Base-by-base conservation (phyloP, 805 yeast genomes). In the Wickerhamiella nectarea region DNA sequence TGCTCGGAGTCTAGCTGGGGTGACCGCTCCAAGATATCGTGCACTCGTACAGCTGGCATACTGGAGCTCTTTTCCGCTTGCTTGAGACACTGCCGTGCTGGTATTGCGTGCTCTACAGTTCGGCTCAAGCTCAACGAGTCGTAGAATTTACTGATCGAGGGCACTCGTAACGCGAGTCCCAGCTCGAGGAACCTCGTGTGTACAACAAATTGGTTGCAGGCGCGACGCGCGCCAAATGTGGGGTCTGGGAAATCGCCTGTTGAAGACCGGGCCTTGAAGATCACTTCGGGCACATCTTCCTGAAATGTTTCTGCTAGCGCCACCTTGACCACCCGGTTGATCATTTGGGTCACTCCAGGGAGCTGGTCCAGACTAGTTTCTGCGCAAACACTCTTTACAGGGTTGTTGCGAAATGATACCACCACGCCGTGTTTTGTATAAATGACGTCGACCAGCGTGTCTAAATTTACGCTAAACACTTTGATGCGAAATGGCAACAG, bases 261-360 rank as follows among this genome's bases (percentile, higher is more conserved):
- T 3, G 56, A 50, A 31, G 46, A 52, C 18, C 57, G 52, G 39
- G 52, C 44, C 28, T 56, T 48, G 52, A 59, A 56, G 17, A 60
- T 46, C 17, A 55, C 49, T 36, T 57, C 61, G 25, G 64, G 65
- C 12, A 61, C 49, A 44, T 61, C 65, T 26, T 61, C 62, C 18
- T 49, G 39, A 44, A 61, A 51, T n/a, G 61, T 47, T 26, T 50
- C 58, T 3, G 50, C 45, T 35, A 61, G 45, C 28, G 55, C 46
- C 17, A 43, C 36, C 42, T 50, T 49, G 41, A 60, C 45, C 21
- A 52, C 49, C 20, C 40, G 29, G 20, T 43, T 35, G 37, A 60
- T 48, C 45, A 56, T 49, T 17, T 44, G 45, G 9, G 58, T 49
- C 12, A 56, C 56, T 4, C 54, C 55, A 11, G 64, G 63, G 18